Evolutionary conservation across 2,329 filamentous ascomycete genomes (phyloP).

Genomic region (Xylariaceae sp.): DNA sequence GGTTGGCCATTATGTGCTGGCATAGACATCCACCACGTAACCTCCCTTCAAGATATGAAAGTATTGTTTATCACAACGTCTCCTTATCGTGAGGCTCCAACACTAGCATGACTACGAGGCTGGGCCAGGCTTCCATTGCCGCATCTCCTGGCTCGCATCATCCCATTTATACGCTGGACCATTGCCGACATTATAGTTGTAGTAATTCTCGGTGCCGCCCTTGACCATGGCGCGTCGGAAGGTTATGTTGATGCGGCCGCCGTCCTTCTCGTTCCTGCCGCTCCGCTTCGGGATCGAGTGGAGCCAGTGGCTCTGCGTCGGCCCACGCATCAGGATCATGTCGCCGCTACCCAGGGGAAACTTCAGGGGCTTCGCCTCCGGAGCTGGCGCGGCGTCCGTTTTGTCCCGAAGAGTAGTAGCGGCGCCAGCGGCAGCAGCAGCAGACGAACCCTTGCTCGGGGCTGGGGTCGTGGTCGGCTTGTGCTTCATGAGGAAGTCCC

Average conservation of each 20-base stretch:
- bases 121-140: slow-evolving; percentile 26
- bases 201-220: slow-evolving; percentile 76
- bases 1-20: too few species aligned
- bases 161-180: slow-evolving; percentile 69
- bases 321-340: slow-evolving; percentile 74
- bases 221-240: slow-evolving; percentile 68
- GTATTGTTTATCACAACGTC: too few species aligned
- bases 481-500: slow-evolving; percentile 77
- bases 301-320: slow-evolving; percentile 72
- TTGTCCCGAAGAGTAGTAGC: too few species aligned
- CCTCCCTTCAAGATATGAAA: too few species aligned
- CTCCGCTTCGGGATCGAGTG: slow-evolving; percentile 75
- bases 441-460: neutral
- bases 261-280: slow-evolving; percentile 57
- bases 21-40: too few species aligned
- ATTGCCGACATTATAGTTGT: slow-evolving; percentile 74
- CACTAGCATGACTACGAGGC: neutral
- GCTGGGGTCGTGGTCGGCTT: slow-evolving; percentile 47
- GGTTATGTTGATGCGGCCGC: slow-evolving; percentile 71
- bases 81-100: too few species aligned
- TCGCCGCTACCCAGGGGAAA: slow-evolving; percentile 61
- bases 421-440: too few species aligned
- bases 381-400: slow-evolving; percentile 23
- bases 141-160: slow-evolving; percentile 46
- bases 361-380: slow-evolving; percentile 39